Percentiles rank a stretch among this genome's conserved stretches.
These are phyloP conservation scores for Ceratocystis destructans DNA, from an alignment of 2,329 filamentous ascomycete species.

Conservation along the genomic window DNA sequence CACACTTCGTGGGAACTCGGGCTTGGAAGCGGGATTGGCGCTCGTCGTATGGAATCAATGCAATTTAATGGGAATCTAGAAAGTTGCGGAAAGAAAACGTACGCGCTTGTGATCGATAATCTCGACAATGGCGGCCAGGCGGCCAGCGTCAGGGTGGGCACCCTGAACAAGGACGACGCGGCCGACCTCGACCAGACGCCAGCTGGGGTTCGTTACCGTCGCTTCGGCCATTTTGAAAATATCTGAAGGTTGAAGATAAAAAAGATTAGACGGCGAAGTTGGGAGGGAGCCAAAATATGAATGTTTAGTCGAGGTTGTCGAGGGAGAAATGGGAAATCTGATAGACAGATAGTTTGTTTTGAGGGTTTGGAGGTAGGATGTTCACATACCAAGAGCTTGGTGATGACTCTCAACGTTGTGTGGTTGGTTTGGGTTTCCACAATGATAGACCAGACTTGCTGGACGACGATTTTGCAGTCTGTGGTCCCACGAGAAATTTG, in stretches of 20 bases:
- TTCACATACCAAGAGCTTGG: conserved; percentile 20
- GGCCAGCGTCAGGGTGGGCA: conserved; percentile 65
- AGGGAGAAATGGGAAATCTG: not conserved
- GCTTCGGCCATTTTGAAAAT: conserved; percentile 61
- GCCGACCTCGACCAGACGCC: conserved; percentile 97
- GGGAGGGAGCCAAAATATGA: conserved; percentile 13
- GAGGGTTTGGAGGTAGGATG: conserved; percentile 16
- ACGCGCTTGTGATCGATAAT: conserved; percentile 99
- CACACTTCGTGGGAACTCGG: not conserved
- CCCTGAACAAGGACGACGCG: conserved; percentile 83
- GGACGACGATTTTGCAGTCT: conserved; percentile 19
- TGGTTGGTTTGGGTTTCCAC: conserved; percentile 20
- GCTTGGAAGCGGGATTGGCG: not conserved
- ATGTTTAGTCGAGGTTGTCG: conserved; percentile 16
- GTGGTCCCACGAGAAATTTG: conserved; percentile 16
- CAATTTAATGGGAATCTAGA: not conserved
- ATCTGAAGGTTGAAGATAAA: conserved; percentile 24
- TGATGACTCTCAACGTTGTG: conserved; percentile 20
- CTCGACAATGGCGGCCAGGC: conserved; percentile 89
- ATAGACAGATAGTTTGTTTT: not conserved
- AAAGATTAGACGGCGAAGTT: conserved; percentile 21
- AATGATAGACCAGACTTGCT: conserved; percentile 20
- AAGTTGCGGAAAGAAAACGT: conserved; percentile 40
- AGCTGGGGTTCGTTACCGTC: conserved; percentile 67
- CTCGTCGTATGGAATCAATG: not conserved